Percentiles rank a stretch among this genome's conserved stretches.
phyloP scores from a whole-genome alignment of 1,284 basidiomycete species.

The Leccinum huronense region DNA sequence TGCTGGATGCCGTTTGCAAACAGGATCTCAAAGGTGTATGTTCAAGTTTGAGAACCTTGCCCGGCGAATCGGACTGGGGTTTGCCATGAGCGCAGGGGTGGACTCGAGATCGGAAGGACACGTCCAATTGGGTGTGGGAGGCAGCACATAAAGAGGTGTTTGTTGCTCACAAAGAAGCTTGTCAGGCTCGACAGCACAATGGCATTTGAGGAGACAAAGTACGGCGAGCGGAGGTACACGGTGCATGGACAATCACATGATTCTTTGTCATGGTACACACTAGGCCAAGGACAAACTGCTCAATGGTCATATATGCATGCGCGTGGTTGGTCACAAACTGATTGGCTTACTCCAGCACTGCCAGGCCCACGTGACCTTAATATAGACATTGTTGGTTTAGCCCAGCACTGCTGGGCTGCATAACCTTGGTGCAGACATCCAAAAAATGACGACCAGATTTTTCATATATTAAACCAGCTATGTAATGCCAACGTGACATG shows the following conservation, averaged over 20 bases:
- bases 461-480: too few relatives aligned
- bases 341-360: too few relatives aligned
- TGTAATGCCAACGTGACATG: too few relatives aligned
- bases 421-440: too few relatives aligned
- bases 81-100: conserved; percentile 48
- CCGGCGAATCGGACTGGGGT: too few relatives aligned
- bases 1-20: conserved; percentile 62
- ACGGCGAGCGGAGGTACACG: conserved; percentile 49
- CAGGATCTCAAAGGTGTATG: conserved; percentile 48
- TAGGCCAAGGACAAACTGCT: conserved; percentile 59
- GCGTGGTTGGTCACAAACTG: conserved; percentile 68
- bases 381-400: too few relatives aligned
- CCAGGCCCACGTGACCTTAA: too few relatives aligned
- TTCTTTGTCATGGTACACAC: conserved; percentile 27
- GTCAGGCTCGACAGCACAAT: conserved; percentile 59
- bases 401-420: too few relatives aligned
- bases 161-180: conserved; percentile 68
- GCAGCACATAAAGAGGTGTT: conserved; percentile 65
- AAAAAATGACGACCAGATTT: too few relatives aligned
- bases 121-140: conserved; percentile 49
- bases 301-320: conserved; percentile 53
- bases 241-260: conserved; percentile 26
- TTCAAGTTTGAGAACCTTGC: conserved; percentile 12
- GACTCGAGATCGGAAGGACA: conserved; percentile 56
- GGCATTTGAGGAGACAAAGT: conserved; percentile 62